Evolutionary conservation across 2,329 filamentous ascomycete genomes (phyloP), one percentile per base, ranked within the genome.

Genomic region (Chaetomium sp.): DNA sequence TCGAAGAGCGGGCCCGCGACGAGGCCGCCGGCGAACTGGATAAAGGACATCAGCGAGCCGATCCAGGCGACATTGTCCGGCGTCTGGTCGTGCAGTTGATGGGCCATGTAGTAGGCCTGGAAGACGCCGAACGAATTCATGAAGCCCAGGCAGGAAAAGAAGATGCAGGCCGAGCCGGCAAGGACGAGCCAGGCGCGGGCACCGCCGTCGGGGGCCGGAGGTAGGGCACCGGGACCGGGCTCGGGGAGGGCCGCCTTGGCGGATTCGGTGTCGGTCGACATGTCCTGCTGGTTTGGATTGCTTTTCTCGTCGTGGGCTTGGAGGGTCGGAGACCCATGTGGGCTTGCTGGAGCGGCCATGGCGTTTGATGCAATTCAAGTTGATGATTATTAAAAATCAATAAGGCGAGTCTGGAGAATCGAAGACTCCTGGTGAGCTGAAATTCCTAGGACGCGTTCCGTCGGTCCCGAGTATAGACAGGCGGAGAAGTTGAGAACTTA

Each of bases 121-220:
- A 82, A 80, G 4, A 78, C 65, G 19, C 81, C 80, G 51, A 80
- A 81, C 0, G 78, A 78, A 69, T 82, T 82, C 57, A 75, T 66
- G 64, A 78, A 79, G 16, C 79, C 80, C 0, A 82, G 69, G 13
- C 70, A 73, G 3, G 72, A 76, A 69, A 81, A 81, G 62, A 79
- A 75, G 27, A 76, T 70, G 23, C 66, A 73, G 0, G 69, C 74
- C 2, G 72, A 73, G 4, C 77, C 79, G 7, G 71, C 65, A 0
- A 78, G 79, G 3, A 78, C 78, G 0, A 80, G 72, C 79, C 79
- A 81, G 4, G 70, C 70, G 47, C 61, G 65, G 38, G 59, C 16
- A 7, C 70, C 70, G 63, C 70, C 70, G 38, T 72, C 67, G 29
- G 70, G 70, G 8, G 64, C 60, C 12, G 67, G 57, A 8, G 56